Percentiles rank a stretch among this genome's conserved stretches.
phyloP scores from a whole-genome alignment of 169 alveolate genomes.

The Eimeria acervulina region DNA sequence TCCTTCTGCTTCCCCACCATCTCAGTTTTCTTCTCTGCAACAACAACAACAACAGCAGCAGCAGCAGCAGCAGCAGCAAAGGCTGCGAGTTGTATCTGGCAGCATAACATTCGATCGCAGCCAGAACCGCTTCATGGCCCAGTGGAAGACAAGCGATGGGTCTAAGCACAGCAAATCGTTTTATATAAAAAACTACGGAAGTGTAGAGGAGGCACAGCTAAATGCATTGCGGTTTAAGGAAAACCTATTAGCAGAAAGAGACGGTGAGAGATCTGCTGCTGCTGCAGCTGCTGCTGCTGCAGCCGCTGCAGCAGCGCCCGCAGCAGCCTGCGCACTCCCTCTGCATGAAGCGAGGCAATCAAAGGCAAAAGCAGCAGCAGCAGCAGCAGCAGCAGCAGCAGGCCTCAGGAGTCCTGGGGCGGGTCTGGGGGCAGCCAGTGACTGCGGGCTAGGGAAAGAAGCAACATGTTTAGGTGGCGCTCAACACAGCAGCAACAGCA shows the following conservation, averaged over 20 bases:
- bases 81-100: conserved; percentile 88
- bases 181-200: conserved; percentile 86
- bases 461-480: neutral
- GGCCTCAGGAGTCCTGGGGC: neutral
- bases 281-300: too few species aligned
- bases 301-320: neutral
- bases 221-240: conserved; percentile 83
- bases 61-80: conserved; percentile 66
- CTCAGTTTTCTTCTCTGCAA: too few species aligned
- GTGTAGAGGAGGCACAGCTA: conserved; percentile 86
- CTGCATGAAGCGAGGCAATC: neutral
- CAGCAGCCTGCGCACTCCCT: neutral
- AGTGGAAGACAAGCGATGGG: conserved; percentile 91
- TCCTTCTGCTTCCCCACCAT: neutral
- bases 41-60: conserved; percentile 43
- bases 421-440: neutral
- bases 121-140: conserved; percentile 90
- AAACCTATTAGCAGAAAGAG: conserved; percentile 60
- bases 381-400: neutral
- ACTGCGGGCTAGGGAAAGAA: neutral
- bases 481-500: conserved; percentile 16
- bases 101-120: conserved; percentile 88
- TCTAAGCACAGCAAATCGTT: conserved; percentile 89
- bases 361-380: neutral
- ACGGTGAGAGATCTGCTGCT: neutral